Conservation (phyloP, 495 filamentous ascomycete species). For the Wilcoxina mikolae region DNA sequence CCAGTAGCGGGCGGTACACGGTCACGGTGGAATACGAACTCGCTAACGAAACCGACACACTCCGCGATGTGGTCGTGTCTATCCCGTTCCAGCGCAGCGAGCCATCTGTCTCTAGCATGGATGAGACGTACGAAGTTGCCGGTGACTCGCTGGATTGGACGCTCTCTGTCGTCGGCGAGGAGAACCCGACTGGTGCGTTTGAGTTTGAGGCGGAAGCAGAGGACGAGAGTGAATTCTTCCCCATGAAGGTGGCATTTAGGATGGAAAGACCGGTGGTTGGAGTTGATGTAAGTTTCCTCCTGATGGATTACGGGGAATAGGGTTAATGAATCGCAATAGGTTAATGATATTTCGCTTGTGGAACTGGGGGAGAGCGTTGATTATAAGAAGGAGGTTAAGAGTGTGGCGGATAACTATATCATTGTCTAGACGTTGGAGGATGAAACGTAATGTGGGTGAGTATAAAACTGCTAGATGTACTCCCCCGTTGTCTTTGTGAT, state of each 20-base stretch:
- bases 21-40: constrained; percentile 92
- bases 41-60: constrained; percentile 50
- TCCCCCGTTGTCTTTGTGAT: no score
- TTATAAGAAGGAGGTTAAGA: constrained; percentile 82
- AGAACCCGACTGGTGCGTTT: constrained; percentile 68
- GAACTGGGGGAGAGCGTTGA: constrained; percentile 69
- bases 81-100: constrained; percentile 75
- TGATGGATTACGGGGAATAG: not conserved
- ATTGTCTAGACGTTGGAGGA: constrained; percentile 66
- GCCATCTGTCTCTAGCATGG: constrained; percentile 78
- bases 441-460: no score
- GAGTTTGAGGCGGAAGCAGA: constrained; percentile 83
- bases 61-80: constrained; percentile 71
- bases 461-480: no score
- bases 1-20: constrained; percentile 53
- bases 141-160: constrained; percentile 90
- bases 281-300: constrained; percentile 55
- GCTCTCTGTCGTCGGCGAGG: constrained; percentile 66
- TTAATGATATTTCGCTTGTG: constrained; percentile 54
- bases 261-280: constrained; percentile 77
- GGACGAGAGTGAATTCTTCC: constrained; percentile 86
- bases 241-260: constrained; percentile 80
- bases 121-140: constrained; percentile 84
- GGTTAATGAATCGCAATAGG: constrained; percentile 34
- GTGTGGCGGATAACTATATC: constrained; percentile 62